Evolutionary conservation across 805 yeast species (phyloP).

Genomic region (Barnettozyma wickerhamii): DNA sequence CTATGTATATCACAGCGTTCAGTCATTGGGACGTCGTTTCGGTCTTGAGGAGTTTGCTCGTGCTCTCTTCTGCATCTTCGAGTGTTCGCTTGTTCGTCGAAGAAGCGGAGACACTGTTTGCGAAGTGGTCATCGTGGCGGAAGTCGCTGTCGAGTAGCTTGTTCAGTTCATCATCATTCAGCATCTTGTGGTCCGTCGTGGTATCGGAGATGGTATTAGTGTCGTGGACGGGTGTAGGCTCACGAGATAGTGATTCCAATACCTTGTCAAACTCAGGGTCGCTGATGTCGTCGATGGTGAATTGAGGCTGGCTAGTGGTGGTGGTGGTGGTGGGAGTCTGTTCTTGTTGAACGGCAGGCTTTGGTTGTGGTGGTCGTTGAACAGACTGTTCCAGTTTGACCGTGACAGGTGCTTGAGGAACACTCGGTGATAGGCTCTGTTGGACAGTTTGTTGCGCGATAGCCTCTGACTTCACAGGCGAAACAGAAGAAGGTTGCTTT

Average conservation of each 20-base stretch:
- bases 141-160: slow-evolving; percentile 21
- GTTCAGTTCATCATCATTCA: slow-evolving; percentile 26
- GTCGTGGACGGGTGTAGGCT: slow-evolving; percentile 24
- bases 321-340: background rate
- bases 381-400: background rate
- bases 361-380: background rate
- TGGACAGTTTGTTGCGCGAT: no score
- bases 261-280: slow-evolving; percentile 26
- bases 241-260: slow-evolving; percentile 24
- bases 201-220: slow-evolving; percentile 3
- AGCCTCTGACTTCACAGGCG: no score
- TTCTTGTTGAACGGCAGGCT: background rate
- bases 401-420: no score
- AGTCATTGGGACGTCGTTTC: slow-evolving; percentile 5
- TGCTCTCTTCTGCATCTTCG: slow-evolving; percentile 11
- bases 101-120: background rate
- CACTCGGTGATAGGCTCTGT: no score
- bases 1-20: no score
- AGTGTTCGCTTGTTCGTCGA: slow-evolving; percentile 8
- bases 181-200: no score
- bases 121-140: slow-evolving; percentile 7
- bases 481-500: no score
- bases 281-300: slow-evolving; percentile 14
- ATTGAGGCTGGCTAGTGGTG: background rate
- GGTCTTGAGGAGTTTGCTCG: no score